Evolutionary conservation across 805 yeast species (phyloP).

Genomic region (Yamadazyma laniorum): DNA sequence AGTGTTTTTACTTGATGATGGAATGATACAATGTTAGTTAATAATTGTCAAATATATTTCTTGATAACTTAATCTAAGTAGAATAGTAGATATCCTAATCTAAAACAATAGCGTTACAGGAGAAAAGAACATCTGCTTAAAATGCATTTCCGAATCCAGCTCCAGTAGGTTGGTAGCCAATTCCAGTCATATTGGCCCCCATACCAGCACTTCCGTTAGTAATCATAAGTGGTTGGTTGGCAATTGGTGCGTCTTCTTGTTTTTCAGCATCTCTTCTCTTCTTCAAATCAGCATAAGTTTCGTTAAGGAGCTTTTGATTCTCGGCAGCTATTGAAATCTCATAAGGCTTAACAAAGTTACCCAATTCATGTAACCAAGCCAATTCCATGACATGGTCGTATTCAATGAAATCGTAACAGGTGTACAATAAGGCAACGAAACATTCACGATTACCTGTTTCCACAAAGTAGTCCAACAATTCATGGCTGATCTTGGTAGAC

Average conservation of each 20-base stretch:
- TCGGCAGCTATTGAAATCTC: constrained; percentile 82
- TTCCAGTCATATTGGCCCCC: constrained; percentile 37
- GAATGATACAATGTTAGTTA: constrained; percentile 1
- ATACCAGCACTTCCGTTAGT: constrained; percentile 59
- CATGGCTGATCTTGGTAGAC: constrained; percentile 81
- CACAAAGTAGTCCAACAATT: constrained; percentile 84
- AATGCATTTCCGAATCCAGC: constrained; percentile 60
- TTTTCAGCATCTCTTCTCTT: constrained; percentile 62
- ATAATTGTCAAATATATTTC: no score
- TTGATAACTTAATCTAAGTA: no score
- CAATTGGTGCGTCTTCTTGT: constrained; percentile 43
- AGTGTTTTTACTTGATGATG: constrained; percentile 1
- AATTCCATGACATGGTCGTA: constrained; percentile 85
- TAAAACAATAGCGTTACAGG: no score
- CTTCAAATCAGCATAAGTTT: constrained; percentile 66
- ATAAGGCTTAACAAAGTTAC: constrained; percentile 88
- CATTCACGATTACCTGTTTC: constrained; percentile 97
- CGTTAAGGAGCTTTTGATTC: constrained; percentile 63
- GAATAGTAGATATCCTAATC: no score
- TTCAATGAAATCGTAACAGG: constrained; percentile 76
- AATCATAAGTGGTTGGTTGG: constrained; percentile 72
- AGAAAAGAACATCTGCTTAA: no score
- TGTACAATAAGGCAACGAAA: constrained; percentile 82
- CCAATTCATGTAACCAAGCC: constrained; percentile 85
- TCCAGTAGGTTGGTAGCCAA: constrained; percentile 72